phyloP scores from a whole-genome alignment of 1,284 basidiomycete species.

The Ganoderma sp. region DNA sequence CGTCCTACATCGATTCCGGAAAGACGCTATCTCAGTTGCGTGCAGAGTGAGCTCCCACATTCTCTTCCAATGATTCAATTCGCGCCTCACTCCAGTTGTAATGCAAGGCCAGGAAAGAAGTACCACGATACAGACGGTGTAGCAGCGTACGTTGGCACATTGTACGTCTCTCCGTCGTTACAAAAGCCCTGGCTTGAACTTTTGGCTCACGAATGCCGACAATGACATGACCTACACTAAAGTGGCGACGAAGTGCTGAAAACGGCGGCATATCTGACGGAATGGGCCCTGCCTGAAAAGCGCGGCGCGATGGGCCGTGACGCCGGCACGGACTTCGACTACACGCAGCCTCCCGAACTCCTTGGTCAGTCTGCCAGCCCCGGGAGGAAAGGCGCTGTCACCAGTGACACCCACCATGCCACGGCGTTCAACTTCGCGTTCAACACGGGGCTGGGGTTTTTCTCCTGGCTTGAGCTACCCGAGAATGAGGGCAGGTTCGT shows the following conservation, averaged over 20 bases:
- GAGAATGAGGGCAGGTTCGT: conserved; percentile 33
- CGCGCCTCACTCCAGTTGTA: not conserved
- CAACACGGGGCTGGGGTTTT: conserved; percentile 33
- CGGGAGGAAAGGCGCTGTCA: too few species aligned
- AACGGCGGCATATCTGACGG: conserved; percentile 22
- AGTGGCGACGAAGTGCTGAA: conserved; percentile 27
- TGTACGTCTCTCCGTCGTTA: not conserved
- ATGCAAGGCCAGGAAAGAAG: conserved; percentile 32
- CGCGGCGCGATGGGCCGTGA: too few species aligned
- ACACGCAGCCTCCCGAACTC: not conserved
- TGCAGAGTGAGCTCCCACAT: conserved; percentile 35
- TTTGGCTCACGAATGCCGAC: too few species aligned
- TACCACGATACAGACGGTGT: conserved; percentile 36
- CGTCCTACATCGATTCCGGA: conserved; percentile 57
- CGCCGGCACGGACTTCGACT: conserved; percentile 14
- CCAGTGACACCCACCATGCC: conserved; percentile 14
- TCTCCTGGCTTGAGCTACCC: conserved; percentile 37
- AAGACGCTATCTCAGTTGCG: conserved; percentile 50
- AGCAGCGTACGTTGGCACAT: conserved; percentile 32
- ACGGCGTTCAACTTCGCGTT: conserved; percentile 38
- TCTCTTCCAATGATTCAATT: not conserved
- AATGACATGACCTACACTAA: not conserved
- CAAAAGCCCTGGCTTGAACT: too few species aligned
- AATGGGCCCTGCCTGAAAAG: conserved; percentile 20
- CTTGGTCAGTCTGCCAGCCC: too few species aligned